Evolutionary conservation across 2,329 filamentous ascomycete species (phyloP), one percentile per base, ranked within the genome.

Genomic region (Pseudocercospora vitis): DNA sequence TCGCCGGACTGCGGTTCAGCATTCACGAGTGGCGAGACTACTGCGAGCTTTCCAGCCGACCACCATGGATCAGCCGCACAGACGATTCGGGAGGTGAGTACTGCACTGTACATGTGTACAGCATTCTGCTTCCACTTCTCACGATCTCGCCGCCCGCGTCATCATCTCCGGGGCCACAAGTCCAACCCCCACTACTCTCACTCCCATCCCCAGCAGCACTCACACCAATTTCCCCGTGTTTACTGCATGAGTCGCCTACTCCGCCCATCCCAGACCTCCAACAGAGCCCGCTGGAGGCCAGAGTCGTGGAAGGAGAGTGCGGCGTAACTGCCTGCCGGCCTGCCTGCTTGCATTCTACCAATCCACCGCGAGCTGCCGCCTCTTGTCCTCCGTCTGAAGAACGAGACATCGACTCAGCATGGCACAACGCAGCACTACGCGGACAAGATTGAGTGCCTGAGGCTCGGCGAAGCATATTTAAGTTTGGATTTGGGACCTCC

Each of bases 21-120:
- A 19, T 18, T 18, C 21, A 39, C 35, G 35, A 39, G 35, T 39
- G 35, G 35, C 35, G 35, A 39, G 35, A 39, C 35, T 39, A 39
- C 35, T 39, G 35, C 35, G 35, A 44, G 23, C 11, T n/a, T 12
- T 29, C 26, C 40, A 45, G 40, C 40, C 28, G 40, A 45, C 11
- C 21, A 45, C 40, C 40, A 45, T 29, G 40, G 40, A 45, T 45
- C 40, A 45, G 40, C 24, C 21, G 40, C 40, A 45, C 40, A 24
- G 39, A 44, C 39, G 14, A 35, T 14, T n/a, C n/a, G n/a, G 39
- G 9, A 42, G 39, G 39, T 24, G 18, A 28, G 39, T 44, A 28
- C 14, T 24, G n/a, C n/a, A n/a, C n/a, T n/a, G n/a, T n/a, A n/a
- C n/a, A n/a, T n/a, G n/a, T n/a, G n/a, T n/a, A n/a, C n/a, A n/a